Base-by-base conservation (phyloP, 2,329 filamentous ascomycete genomes). In the Corynespora cassiicola region DNA sequence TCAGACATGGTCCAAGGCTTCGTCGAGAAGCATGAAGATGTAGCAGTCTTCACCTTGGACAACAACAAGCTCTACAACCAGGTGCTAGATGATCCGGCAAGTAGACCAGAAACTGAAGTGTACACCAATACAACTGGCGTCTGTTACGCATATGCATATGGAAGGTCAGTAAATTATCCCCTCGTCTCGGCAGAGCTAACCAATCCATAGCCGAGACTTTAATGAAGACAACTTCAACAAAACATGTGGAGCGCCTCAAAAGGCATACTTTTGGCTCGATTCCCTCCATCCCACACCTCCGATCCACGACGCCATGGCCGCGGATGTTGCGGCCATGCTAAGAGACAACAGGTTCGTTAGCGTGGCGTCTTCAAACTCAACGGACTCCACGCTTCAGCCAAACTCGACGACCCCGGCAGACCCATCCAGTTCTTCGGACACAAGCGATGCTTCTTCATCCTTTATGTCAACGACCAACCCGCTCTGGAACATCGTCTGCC, bases 291-390 rank as follows among this genome's bases (percentile, higher is more conserved):
- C 39, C 6, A 42, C 39, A 10, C 39, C 39, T 7, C 39, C 39
- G 3, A 32, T 42, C 10, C 39, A 42, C 23, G 27, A 42, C 7
- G 39, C 39, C 19, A 30, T 42, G 31, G 39, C 39, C 19, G 39
- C 39, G 14, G 39, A 36, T 12, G 16, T 42, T 20, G 31, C 39
- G 5, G 14, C 19, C 4, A 5, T 31, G 25, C 32, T 42, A 8
- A 27, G 22, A 8, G 27, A 21, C n/a, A 31, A 31, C 19, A 11
- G 15, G 11, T 25, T 35, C 27, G 4, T 42, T n/a, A n/a, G n/a
- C n/a, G n/a, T n/a, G n/a, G n/a, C n/a, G n/a, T n/a, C n/a, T n/a
- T n/a, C n/a, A n/a, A n/a, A n/a, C n/a, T n/a, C n/a, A n/a, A n/a
- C n/a, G n/a, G n/a, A n/a, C n/a, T n/a, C n/a, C n/a, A n/a, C n/a